Conservation (phyloP, 805 yeast genomes). For the Candida odintsovae region DNA sequence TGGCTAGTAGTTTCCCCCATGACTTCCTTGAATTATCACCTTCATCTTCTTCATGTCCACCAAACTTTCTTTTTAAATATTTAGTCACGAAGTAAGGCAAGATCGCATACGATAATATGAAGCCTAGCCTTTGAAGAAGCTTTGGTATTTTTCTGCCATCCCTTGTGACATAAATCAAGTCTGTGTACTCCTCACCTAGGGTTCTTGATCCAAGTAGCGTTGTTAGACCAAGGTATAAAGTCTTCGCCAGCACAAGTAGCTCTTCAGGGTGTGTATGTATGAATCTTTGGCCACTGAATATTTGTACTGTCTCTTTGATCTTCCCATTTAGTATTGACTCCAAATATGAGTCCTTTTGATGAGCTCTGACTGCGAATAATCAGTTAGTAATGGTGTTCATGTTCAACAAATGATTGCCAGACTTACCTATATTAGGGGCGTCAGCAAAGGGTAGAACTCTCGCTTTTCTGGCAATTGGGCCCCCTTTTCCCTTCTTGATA, state of each 20-base stretch:
- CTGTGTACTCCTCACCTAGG: constrained; percentile 92
- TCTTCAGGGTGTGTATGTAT: constrained; percentile 59
- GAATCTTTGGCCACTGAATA: constrained; percentile 57
- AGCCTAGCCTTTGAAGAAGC: constrained; percentile 44
- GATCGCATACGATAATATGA: constrained; percentile 52
- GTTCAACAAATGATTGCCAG: background rate
- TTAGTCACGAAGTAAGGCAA: constrained; percentile 50
- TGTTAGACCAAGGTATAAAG: constrained; percentile 66
- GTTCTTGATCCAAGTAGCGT: constrained; percentile 76
- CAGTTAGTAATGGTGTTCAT: constrained; percentile 1
- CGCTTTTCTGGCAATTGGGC: background rate
- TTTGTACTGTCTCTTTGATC: constrained; percentile 49
- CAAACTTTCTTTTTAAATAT: constrained; percentile 13
- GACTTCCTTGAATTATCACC: constrained; percentile 11
- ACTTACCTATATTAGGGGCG: constrained; percentile 79
- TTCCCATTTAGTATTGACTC: constrained; percentile 49
- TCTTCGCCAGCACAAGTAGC: constrained; percentile 49
- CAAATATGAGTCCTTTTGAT: constrained; percentile 82
- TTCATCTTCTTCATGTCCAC: constrained; percentile 11
- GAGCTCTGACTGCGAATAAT: constrained; percentile 58
- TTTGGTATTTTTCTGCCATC: constrained; percentile 47
- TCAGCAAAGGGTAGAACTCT: constrained; percentile 61
- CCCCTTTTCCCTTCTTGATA: background rate
- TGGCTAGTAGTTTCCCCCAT: constrained; percentile 13
- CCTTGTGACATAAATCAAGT: constrained; percentile 57